These are phyloP conservation scores for Claviceps sp. DNA, from an alignment of 2,329 filamentous ascomycete genomes.

Conservation along the genomic window DNA sequence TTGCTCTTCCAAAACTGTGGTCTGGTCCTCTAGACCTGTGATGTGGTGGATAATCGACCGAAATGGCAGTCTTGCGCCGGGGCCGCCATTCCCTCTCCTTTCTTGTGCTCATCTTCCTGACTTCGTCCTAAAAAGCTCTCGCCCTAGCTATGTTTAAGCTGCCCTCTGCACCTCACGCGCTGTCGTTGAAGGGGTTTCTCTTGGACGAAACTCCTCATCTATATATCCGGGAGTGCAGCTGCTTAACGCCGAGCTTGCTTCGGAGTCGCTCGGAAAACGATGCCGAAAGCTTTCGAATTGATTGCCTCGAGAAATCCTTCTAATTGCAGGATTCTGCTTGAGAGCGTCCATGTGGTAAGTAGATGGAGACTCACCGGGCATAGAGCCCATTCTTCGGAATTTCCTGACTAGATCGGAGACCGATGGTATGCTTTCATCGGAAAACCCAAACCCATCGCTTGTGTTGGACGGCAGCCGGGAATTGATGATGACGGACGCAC, in stretches of 20 bases:
- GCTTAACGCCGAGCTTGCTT: background rate
- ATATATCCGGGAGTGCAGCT: background rate
- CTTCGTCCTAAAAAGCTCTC: background rate
- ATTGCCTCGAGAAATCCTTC: conserved; percentile 4
- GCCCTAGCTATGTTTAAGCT: background rate
- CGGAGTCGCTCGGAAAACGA: conserved; percentile 7
- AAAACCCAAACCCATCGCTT: conserved; percentile 1
- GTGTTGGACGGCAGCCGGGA: background rate
- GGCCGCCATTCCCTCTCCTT: background rate
- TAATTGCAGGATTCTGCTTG: background rate
- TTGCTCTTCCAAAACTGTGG: conserved; percentile 5
- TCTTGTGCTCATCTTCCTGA: background rate
- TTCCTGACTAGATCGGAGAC: conserved; percentile 15
- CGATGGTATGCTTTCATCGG: conserved; percentile 8
- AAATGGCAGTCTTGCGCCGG: background rate
- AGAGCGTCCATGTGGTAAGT: background rate
- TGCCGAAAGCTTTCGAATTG: conserved; percentile 5
- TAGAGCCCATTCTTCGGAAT: conserved; percentile 11
- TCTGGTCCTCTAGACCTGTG: background rate
- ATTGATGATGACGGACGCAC: background rate
- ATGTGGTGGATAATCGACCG: conserved; percentile 1
- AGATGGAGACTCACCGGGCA: conserved; percentile 1
- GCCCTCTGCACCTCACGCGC: background rate
- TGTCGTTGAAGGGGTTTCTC: background rate
- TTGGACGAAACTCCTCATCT: background rate